phyloP scores from a whole-genome alignment of 352 stramenopile genomes.

The Nothophytophthora sp. region DNA sequence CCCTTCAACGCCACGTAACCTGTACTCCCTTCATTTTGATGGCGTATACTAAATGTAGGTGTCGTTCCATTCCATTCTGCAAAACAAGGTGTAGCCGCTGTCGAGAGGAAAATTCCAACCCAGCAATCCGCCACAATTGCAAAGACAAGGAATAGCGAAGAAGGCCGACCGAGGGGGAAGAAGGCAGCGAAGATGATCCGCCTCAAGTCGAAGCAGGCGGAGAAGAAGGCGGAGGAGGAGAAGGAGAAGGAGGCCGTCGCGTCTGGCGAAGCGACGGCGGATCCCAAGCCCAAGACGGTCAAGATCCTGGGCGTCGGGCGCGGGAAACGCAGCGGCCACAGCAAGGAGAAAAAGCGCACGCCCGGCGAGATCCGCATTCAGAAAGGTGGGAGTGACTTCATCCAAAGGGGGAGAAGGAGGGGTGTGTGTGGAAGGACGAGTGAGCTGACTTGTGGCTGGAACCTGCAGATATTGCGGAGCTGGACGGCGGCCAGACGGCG shows the following conservation, averaged over 20 bases:
- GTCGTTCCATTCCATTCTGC: too few species aligned
- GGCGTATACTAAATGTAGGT: too few species aligned
- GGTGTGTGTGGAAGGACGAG: not conserved
- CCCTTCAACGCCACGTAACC: too few species aligned
- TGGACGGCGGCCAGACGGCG: conserved; percentile 97
- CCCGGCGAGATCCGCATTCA: conserved; percentile 98
- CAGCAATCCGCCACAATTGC: too few species aligned
- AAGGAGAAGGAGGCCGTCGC: conserved; percentile 29
- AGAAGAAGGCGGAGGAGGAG: conserved; percentile 85
- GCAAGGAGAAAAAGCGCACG: conserved; percentile 93
- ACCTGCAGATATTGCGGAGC: conserved; percentile 94
- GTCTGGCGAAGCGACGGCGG: conserved; percentile 14
- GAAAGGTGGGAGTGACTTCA: conserved; percentile 82
- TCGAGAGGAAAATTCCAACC: conserved; percentile 2
- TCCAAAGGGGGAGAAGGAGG: not conserved
- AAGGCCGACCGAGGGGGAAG: conserved; percentile 6
- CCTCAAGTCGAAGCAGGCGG: conserved; percentile 83
- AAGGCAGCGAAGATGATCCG: conserved; percentile 53
- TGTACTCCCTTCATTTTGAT: too few species aligned
- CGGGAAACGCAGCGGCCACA: conserved; percentile 61
- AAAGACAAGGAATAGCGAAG: conserved; percentile 8
- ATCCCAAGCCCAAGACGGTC: conserved; percentile 66
- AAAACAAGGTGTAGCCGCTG: too few species aligned
- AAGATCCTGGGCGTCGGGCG: conserved; percentile 86
- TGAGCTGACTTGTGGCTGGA: not conserved